A percentile compares a stretch with the other conserved stretches of the same genome.
Conservation (phyloP, 2,329 filamentous ascomycete species). For the Pseudocercospora musae region DNA sequence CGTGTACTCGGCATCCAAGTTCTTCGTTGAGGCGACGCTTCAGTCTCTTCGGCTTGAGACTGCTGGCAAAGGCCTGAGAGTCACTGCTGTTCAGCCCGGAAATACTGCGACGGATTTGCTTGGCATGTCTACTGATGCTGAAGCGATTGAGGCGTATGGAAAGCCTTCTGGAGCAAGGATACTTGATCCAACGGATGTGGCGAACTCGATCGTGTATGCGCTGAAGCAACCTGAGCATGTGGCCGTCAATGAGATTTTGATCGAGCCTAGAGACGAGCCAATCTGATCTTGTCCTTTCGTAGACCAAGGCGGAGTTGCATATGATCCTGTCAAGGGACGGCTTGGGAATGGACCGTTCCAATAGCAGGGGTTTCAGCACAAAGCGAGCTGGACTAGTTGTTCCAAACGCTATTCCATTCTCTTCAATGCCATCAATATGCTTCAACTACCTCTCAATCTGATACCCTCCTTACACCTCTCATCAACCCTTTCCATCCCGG, state of each 20-base stretch:
- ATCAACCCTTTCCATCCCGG: too few species aligned
- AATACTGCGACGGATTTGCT: conserved; percentile 72
- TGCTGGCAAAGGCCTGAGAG: conserved; percentile 66
- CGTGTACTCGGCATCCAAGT: conserved; percentile 79
- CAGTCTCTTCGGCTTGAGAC: conserved; percentile 73
- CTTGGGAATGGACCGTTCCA: too few species aligned
- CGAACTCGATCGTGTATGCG: conserved; percentile 69
- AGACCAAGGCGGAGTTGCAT: too few species aligned
- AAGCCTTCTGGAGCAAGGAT: conserved; percentile 73
- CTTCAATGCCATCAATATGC: too few species aligned
- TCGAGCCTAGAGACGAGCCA: conserved; percentile 73
- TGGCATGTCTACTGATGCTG: conserved; percentile 69
- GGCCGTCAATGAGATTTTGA: conserved; percentile 74
- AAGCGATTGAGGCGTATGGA: conserved; percentile 76
- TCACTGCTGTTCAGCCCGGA: conserved; percentile 73
- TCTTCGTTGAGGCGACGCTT: conserved; percentile 81
- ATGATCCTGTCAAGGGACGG: too few species aligned
- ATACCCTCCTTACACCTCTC: too few species aligned
- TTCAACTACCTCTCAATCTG: too few species aligned
- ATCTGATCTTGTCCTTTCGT: conserved; percentile 45
- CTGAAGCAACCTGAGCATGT: conserved; percentile 72
- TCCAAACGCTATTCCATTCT: too few species aligned
- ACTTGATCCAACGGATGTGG: conserved; percentile 69
- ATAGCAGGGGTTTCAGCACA: too few species aligned
- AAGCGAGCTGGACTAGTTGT: too few species aligned